Evolutionary conservation across 352 stramenopile genomes (phyloP).

Genomic region (Blastocystis sp.): DNA sequence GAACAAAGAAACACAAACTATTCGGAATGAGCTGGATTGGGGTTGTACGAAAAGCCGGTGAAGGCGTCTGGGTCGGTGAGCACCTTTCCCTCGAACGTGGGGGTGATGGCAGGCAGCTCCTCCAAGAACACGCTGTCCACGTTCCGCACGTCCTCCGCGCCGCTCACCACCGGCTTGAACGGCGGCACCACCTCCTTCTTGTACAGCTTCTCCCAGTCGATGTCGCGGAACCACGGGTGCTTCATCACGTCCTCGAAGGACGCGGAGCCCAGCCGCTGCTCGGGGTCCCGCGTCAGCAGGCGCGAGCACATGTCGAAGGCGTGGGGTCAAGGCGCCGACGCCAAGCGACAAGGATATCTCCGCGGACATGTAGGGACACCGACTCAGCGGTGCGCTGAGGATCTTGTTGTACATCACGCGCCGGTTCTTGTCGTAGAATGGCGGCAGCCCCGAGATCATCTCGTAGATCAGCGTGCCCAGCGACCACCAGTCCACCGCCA

Average conservation of each 20-base stretch:
- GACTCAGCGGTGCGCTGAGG: conserved; percentile 82
- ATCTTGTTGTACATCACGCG: conserved; percentile 87
- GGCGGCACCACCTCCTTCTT: conserved; percentile 17
- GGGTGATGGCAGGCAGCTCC: conserved; percentile 81
- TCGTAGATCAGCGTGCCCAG: too few relatives aligned
- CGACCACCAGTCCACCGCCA: too few relatives aligned
- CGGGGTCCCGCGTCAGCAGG: conserved; percentile 69
- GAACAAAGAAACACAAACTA: too few relatives aligned
- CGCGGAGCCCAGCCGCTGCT: conserved; percentile 71
- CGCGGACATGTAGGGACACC: conserved; percentile 73
- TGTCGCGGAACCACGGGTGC: background rate
- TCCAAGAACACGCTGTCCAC: too few relatives aligned
- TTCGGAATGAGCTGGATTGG: background rate
- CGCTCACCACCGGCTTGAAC: conserved; percentile 71
- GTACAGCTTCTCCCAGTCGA: conserved; percentile 44
- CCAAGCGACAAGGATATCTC: conserved; percentile 71
- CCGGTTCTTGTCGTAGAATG: conserved; percentile 6
- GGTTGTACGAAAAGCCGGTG: conserved; percentile 85
- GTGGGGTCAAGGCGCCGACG: conserved; percentile 72
- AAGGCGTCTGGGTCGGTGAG: conserved; percentile 83
- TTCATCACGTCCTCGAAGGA: conserved; percentile 56
- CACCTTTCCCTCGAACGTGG: conserved; percentile 29
- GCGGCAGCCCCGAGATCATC: too few relatives aligned
- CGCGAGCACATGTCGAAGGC: background rate
- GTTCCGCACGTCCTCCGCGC: too few relatives aligned